Evolutionary conservation across 495 filamentous ascomycete species (phyloP), one percentile per base, ranked within the genome.

Genomic region (Hyaloscypha hepaticicola): DNA sequence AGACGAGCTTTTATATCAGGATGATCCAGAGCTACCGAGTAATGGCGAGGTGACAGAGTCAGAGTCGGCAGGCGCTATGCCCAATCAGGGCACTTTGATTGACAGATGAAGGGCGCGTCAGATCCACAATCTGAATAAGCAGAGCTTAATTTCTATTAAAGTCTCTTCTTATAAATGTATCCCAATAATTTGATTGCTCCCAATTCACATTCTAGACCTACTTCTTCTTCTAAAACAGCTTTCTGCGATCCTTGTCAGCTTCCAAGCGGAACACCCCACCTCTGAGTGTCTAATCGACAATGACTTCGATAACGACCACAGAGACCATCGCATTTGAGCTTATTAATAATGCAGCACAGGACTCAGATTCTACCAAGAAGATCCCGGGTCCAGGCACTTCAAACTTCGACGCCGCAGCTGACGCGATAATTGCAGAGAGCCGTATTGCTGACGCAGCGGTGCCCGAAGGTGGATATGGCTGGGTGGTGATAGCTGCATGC

Each of bases 381-480:
- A 25, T 51, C 21, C 26, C 48, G 33, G 5, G 29, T n/a, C 80
- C 61, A 16, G 8, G 34, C 3, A 22, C 41, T 14, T 72, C 67
- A 26, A 70, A 72, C 3, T 73, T 76, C 14, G 74, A 63, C 60
- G 57, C 58, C 16, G 62, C 66, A 22, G n/a, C 48, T 14, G 80
- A 82, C 58, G 75, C 78, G 8, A 72, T 81, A 0, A 78, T 85
- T 70, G 76, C 80, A 34, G 79, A 80, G 12, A 83, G 80, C 2
- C 75, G 78, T 9, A 58, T 76, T 1, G 80, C 79, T 9, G 83
- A 83, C 66, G 72, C 76, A 0, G 66, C 78, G 57, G 81, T 60
- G 1, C 64, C 64, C 0, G 84, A 88, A 34, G 84, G 84, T 19
- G 85, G 84, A 19, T 82, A 85, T 58, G 85, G 81, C 55, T 88